Percentiles rank a stretch among this genome's conserved stretches.
These are phyloP conservation scores for Mycena rebaudengoi DNA, from an alignment of 768 basidiomycete species.

Conservation along the genomic window DNA sequence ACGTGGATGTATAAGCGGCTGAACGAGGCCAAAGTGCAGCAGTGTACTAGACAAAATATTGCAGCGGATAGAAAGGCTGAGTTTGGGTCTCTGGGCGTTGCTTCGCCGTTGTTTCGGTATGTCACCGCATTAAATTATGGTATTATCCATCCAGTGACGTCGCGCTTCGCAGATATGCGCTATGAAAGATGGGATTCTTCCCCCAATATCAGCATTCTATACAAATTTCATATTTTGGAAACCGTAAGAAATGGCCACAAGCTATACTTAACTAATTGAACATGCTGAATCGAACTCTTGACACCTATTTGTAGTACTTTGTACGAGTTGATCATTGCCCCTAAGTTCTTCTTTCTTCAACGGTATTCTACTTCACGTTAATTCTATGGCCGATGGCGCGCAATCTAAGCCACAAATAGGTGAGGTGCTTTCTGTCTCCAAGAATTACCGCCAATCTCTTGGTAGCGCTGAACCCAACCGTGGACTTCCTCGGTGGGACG, in stretches of 20 bases:
- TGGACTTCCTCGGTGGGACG: slow-evolving; percentile 86
- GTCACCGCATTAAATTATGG: not conserved
- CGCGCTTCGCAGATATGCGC: not conserved
- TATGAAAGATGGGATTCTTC: too few relatives aligned
- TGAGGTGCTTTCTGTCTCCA: not conserved
- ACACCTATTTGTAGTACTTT: too few relatives aligned
- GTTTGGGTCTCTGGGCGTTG: slow-evolving; percentile 59
- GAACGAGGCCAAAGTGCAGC: slow-evolving; percentile 57
- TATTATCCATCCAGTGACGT: not conserved
- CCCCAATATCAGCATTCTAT: too few relatives aligned
- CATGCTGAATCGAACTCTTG: too few relatives aligned
- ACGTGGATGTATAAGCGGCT: slow-evolving; percentile 60
- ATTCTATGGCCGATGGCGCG: slow-evolving; percentile 8
- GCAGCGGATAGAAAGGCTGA: slow-evolving; percentile 46
- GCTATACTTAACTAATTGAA: too few relatives aligned
- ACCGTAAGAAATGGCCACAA: too few relatives aligned
- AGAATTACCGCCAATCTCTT: not conserved
- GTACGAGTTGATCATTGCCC: too few relatives aligned
- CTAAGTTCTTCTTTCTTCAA: too few relatives aligned
- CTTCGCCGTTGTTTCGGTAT: slow-evolving; percentile 65
- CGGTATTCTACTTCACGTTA: too few relatives aligned
- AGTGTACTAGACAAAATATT: slow-evolving; percentile 54
- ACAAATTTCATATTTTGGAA: too few relatives aligned
- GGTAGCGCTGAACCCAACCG: slow-evolving; percentile 60
- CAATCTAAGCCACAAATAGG: too few relatives aligned